Percentiles rank a stretch among this genome's conserved stretches.
Evolutionary conservation across 2,329 filamentous ascomycete genomes (phyloP).

Genomic region (Harringtonia aguacate): DNA sequence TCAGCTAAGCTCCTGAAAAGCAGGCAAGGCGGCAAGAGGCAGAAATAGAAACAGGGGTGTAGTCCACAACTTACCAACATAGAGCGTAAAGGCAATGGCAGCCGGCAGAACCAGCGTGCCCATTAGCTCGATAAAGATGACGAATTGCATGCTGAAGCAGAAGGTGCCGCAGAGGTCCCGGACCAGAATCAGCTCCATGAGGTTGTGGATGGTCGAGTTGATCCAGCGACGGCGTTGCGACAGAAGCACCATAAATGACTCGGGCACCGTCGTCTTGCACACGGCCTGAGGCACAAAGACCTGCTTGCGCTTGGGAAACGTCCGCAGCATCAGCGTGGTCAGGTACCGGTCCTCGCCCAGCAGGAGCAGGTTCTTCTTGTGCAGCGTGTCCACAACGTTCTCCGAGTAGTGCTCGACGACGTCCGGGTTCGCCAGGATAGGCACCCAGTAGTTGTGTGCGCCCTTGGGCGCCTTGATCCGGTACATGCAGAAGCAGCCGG

Average conservation of each 20-base stretch:
- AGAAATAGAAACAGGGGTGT: neutral
- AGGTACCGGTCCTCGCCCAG: constrained; percentile 92
- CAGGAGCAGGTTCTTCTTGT: constrained; percentile 91
- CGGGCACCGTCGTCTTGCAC: constrained; percentile 95
- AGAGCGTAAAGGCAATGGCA: constrained; percentile 93
- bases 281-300: constrained; percentile 97
- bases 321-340: constrained; percentile 94
- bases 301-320: constrained; percentile 97
- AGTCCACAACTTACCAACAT: constrained; percentile 60
- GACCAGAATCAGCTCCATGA: constrained; percentile 94
- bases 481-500: constrained; percentile 99
- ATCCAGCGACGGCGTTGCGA: constrained; percentile 97
- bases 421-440: constrained; percentile 94
- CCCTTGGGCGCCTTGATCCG: constrained; percentile 98
- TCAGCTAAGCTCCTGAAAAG: neutral
- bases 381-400: constrained; percentile 94
- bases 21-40: neutral
- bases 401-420: constrained; percentile 99
- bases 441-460: constrained; percentile 98
- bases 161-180: constrained; percentile 96
- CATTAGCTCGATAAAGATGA: constrained; percentile 89
- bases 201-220: constrained; percentile 96
- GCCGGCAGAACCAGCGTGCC: constrained; percentile 92
- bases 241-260: constrained; percentile 81
- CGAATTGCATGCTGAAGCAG: constrained; percentile 99